Percentiles rank a stretch among this genome's conserved stretches.
phyloP scores from a whole-genome alignment of 306 rosid species.

The Prunus dulcis region DNA sequence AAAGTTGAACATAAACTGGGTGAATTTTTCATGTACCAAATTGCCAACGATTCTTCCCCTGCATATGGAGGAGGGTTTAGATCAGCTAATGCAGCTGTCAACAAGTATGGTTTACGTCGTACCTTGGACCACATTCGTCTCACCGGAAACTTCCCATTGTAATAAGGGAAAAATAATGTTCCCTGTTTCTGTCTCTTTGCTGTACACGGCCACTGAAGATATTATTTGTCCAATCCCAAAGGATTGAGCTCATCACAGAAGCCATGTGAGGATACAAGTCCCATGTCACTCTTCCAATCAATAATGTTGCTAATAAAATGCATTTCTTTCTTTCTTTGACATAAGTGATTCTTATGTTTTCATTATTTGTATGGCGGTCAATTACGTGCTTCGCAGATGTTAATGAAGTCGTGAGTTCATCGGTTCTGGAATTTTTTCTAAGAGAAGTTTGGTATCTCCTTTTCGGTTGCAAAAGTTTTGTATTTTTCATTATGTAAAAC shows the following conservation, averaged over 20 bases:
- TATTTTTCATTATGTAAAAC: not conserved
- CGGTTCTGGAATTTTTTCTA: not conserved
- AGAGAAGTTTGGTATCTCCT: not conserved
- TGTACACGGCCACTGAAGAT: not conserved
- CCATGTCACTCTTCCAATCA: conserved; percentile 20
- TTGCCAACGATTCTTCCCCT: conserved; percentile 75
- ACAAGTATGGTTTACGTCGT: conserved; percentile 62
- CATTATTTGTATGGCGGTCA: too few species aligned
- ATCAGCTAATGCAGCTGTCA: conserved; percentile 85
- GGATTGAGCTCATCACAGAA: conserved; percentile 23
- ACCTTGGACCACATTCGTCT: conserved; percentile 80
- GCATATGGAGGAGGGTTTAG: conserved; percentile 96
- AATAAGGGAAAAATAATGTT: conserved; percentile 12
- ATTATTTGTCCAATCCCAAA: conserved; percentile 10
- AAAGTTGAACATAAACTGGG: conserved; percentile 74
- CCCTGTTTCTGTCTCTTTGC: conserved; percentile 7
- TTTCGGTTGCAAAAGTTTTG: too few species aligned
- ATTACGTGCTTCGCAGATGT: not conserved
- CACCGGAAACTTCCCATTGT: conserved; percentile 76
- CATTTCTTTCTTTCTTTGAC: not conserved
- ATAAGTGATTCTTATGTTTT: not conserved
- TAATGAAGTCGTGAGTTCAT: not conserved
- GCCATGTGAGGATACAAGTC: conserved; percentile 33
- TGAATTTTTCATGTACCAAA: conserved; percentile 87
- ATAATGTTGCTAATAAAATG: conserved; percentile 16